Base-by-base conservation (phyloP, 2,329 filamentous ascomycete genomes). In the Blastomyces silverae region DNA sequence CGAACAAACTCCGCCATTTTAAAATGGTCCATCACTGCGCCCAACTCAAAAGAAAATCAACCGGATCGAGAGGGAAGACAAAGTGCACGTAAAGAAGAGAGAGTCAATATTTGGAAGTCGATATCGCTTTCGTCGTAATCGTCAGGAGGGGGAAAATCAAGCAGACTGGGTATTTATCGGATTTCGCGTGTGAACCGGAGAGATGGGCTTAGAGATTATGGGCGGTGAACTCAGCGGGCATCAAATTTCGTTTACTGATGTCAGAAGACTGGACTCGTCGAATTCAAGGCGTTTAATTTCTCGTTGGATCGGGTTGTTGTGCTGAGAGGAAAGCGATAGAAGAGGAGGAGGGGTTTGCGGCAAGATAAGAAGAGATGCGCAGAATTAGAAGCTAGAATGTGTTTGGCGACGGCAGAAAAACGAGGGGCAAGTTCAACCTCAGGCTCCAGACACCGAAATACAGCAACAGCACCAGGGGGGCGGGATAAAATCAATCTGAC, bases 1-100 rank as follows among this genome's bases (percentile, higher is more conserved):
- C 94, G 90, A 76, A 99, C 91, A 80, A 99, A 99, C 85, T 99
- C 94, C 79, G 94, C 94, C 94, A 99, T 97, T 78, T 76, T 88
- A n/a, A n/a, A 61, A 25, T 61, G 58, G 20, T 61, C 58, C 58
- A 85, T 65, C 46, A 53, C 46, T 17, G 10, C 37, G 37, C 46
- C 28, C 31, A 50, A 28, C 34, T 46, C 37, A 11, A 11, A 11
- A 37, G 20, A 60, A 39, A 34, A 15, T 25, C 44, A 44, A 46
- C 52, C 42, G 50, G 37, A 28, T 48, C 42, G 28, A 44, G 37
- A 56, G 58, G 39, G 34, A 42, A 48, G 22, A 52, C 59, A 37
- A 10, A 52, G 13, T 15, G n/a, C 7, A 22, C 13, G 57, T 34
- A 25, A 17, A 34, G 8, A 22, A 34, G n/a, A 34, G 11, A 25